Evolutionary conservation across 495 filamentous ascomycete species (phyloP).

Genomic region (Talaromyces wortmannii): DNA sequence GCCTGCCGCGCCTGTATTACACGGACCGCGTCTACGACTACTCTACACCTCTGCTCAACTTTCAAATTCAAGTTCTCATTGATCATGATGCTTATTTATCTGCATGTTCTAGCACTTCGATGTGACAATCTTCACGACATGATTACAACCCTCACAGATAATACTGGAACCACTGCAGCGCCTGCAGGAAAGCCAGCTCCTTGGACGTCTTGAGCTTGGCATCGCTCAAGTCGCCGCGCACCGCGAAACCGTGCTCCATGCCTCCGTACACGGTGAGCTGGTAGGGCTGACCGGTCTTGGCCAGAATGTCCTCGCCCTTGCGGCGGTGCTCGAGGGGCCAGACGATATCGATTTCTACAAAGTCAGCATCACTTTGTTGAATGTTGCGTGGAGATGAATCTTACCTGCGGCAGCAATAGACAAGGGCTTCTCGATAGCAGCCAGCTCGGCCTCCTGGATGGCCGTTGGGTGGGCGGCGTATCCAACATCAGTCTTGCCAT

Average conservation of each 20-base stretch:
- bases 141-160: constrained; percentile 17
- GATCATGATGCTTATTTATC: background rate
- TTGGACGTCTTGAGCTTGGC: constrained; percentile 57
- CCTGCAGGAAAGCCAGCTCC: constrained; percentile 70
- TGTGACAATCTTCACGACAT: no score
- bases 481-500: constrained; percentile 51
- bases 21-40: no score
- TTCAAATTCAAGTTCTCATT: background rate
- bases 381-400: background rate
- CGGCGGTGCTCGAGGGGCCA: constrained; percentile 60
- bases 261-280: constrained; percentile 69
- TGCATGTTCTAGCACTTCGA: background rate
- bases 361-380: constrained; percentile 4
- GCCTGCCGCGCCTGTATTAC: no score
- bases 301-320: constrained; percentile 46
- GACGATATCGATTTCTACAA: constrained; percentile 59
- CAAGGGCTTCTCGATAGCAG: constrained; percentile 58
- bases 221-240: constrained; percentile 51
- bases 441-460: constrained; percentile 68
- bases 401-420: constrained; percentile 62
- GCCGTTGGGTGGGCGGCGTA: constrained; percentile 73
- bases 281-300: constrained; percentile 51
- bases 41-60: no score
- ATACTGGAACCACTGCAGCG: constrained; percentile 65
- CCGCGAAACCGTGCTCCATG: constrained; percentile 68